Conservation (phyloP, 1,284 basidiomycete genomes). For the Marasmius fiardii region DNA sequence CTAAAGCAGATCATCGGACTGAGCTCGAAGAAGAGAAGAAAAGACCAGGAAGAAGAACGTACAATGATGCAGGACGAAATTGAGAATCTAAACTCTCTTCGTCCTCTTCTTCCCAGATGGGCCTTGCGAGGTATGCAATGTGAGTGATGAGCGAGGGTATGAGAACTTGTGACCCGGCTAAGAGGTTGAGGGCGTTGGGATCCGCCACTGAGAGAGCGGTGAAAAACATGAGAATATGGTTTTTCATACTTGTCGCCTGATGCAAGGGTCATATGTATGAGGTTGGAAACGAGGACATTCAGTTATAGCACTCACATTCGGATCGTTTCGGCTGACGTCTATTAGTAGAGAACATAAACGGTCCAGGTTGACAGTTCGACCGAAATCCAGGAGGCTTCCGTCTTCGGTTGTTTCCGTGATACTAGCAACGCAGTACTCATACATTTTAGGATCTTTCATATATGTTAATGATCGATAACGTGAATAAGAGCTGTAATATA, state of each 20-base stretch:
- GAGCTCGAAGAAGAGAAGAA: background rate
- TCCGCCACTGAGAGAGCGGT: conserved; percentile 52
- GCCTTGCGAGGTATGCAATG: conserved; percentile 46
- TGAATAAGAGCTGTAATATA: conserved; percentile 8
- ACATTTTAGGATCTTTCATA: conserved; percentile 9
- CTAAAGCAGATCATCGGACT: conserved; percentile 35
- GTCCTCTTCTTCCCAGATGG: conserved; percentile 63
- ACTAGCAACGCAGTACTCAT: conserved; percentile 6
- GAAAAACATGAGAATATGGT: conserved; percentile 52
- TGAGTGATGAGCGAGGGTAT: conserved; percentile 61
- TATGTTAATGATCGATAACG: background rate
- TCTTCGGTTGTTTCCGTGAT: conserved; percentile 26
- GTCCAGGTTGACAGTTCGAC: conserved; percentile 41
- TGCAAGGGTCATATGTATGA: conserved; percentile 3
- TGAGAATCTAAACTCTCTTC: conserved; percentile 35
- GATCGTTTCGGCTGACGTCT: conserved; percentile 37
- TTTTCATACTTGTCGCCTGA: conserved; percentile 39
- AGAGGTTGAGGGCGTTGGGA: conserved; percentile 42
- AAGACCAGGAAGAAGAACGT: conserved; percentile 13
- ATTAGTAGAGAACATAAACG: conserved; percentile 48
- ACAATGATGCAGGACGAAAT: conserved; percentile 37
- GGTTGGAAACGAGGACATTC: conserved; percentile 15
- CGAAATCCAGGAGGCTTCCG: background rate
- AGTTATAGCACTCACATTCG: conserved; percentile 36
- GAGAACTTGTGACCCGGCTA: conserved; percentile 51